Percentiles rank a stretch among this genome's conserved stretches.
Conservation (phyloP, 805 yeast genomes). For the Spencermartinsiella europaea region DNA sequence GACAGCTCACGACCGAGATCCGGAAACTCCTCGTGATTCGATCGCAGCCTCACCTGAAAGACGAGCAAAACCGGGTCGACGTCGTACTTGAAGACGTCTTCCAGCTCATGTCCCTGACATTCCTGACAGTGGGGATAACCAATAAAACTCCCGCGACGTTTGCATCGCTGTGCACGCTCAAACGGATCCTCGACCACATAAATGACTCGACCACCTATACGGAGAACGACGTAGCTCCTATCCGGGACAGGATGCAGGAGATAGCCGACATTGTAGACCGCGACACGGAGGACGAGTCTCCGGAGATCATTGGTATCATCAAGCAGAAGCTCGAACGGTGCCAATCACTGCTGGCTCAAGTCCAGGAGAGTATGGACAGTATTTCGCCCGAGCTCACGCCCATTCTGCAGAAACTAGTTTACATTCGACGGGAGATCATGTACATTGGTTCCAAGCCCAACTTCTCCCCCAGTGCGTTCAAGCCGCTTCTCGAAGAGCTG, state of each 20-base stretch:
- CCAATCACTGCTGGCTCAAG: slow-evolving; percentile 47
- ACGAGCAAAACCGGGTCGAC: slow-evolving; percentile 49
- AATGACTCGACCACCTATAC: slow-evolving; percentile 79
- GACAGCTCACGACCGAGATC: slow-evolving; percentile 27
- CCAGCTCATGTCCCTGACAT: slow-evolving; percentile 79
- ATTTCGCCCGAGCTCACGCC: slow-evolving; percentile 47
- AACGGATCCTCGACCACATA: slow-evolving; percentile 75
- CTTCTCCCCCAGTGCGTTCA: slow-evolving; percentile 31
- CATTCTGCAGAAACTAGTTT: slow-evolving; percentile 55
- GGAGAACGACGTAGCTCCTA: slow-evolving; percentile 74
- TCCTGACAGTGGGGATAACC: slow-evolving; percentile 86
- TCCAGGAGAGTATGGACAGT: slow-evolving; percentile 52
- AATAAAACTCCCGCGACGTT: slow-evolving; percentile 92
- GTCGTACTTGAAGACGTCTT: slow-evolving; percentile 79
- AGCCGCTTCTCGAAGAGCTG: slow-evolving; percentile 36
- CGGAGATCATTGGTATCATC: slow-evolving; percentile 57
- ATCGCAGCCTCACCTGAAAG: slow-evolving; percentile 24
- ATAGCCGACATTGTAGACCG: slow-evolving; percentile 56
- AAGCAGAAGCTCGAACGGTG: slow-evolving; percentile 64
- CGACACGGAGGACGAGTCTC: slow-evolving; percentile 37
- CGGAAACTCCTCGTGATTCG: slow-evolving; percentile 29
- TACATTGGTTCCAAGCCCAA: slow-evolving; percentile 43
- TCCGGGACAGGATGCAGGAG: slow-evolving; percentile 65
- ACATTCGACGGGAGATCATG: slow-evolving; percentile 58
- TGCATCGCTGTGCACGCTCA: slow-evolving; percentile 82